A percentile compares a stretch with the other conserved stretches of the same genome.
These are phyloP conservation scores for Vitis rupestris DNA, from an alignment of 164 flowering plant species.

Conservation along the genomic window DNA sequence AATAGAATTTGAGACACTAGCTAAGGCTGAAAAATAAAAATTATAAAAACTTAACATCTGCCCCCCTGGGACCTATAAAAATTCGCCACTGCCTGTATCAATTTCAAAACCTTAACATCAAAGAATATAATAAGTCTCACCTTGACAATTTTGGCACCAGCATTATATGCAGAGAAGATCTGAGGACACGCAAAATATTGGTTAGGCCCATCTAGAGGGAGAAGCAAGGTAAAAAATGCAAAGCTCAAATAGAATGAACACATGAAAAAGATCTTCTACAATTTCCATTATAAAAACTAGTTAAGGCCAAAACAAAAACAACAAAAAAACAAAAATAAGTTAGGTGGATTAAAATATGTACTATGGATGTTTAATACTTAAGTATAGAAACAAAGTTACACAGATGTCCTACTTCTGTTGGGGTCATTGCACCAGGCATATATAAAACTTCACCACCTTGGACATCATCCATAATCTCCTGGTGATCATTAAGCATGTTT, in stretches of 20 bases:
- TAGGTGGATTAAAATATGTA: neutral
- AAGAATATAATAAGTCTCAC: slow-evolving; percentile 18
- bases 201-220: neutral
- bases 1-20: too few relatives aligned
- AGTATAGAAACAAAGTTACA: too few relatives aligned
- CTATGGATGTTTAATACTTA: too few relatives aligned
- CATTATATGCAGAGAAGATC: slow-evolving; percentile 44
- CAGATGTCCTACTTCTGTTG: slow-evolving; percentile 63
- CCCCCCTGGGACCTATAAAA: too few relatives aligned
- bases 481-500: slow-evolving; percentile 10
- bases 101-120: neutral
- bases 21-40: too few relatives aligned
- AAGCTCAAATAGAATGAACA: neutral
- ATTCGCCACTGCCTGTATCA: neutral
- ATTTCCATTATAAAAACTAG: neutral
- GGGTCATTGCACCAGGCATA: slow-evolving; percentile 88
- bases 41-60: too few relatives aligned
- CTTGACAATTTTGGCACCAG: slow-evolving; percentile 60
- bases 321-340: neutral
- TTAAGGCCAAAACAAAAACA: neutral
- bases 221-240: neutral
- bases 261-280: neutral
- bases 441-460: slow-evolving; percentile 48
- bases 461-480: slow-evolving; percentile 54
- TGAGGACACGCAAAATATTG: slow-evolving; percentile 20